phyloP scores from a whole-genome alignment of 106 monocot species.

The Dendrobium huoshanense region DNA sequence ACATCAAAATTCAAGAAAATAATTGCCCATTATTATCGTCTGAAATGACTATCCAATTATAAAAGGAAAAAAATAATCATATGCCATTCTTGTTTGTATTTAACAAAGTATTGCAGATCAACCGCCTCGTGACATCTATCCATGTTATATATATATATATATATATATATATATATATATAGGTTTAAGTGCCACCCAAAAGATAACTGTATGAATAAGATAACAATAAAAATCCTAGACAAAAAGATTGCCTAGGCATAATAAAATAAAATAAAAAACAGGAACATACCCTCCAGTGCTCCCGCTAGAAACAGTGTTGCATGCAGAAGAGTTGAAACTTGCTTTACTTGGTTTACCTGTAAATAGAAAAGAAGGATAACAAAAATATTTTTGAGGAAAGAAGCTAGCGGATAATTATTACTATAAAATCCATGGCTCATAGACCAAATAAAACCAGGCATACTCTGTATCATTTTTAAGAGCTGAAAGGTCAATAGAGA shows the following conservation, averaged over 20 bases:
- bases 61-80: too few species aligned
- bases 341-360: slow-evolving; percentile 32
- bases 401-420: neutral
- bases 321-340: slow-evolving; percentile 20
- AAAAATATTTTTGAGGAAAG: too few species aligned
- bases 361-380: neutral
- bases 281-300: slow-evolving; percentile 34
- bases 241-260: neutral
- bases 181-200: neutral
- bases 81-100: too few species aligned
- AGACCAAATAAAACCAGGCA: neutral
- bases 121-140: too few species aligned
- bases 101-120: too few species aligned
- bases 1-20: too few species aligned
- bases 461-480: neutral
- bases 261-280: neutral
- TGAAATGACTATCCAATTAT: too few species aligned
- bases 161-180: neutral
- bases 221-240: neutral
- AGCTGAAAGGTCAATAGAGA: neutral
- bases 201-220: neutral
- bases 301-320: slow-evolving; percentile 11
- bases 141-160: too few species aligned
- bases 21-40: too few species aligned
- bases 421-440: neutral